A percentile compares a stretch with the other conserved stretches of the same genome.
These are phyloP conservation scores for Magnolia kwangsiensis DNA, from an alignment of 164 flowering plant species.

Conservation along the genomic window DNA sequence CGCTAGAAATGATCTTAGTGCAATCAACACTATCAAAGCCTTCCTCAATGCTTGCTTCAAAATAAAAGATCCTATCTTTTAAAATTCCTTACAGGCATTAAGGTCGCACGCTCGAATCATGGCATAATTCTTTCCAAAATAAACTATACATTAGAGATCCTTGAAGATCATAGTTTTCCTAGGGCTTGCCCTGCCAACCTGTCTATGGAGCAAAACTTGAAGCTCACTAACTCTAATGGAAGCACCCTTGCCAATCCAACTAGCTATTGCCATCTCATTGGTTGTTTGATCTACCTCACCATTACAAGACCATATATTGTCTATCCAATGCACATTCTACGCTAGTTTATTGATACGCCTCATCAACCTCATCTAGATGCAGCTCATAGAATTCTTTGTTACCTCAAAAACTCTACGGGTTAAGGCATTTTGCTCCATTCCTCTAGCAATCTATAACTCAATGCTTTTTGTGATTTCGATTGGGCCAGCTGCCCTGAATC, in stretches of 20 bases:
- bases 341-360: background rate
- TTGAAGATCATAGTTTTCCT: background rate
- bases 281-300: background rate
- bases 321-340: background rate
- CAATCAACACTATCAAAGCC: background rate
- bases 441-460: background rate
- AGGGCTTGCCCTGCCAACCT: too few species aligned
- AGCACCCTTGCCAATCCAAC: background rate
- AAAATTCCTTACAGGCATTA: background rate
- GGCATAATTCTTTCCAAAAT: background rate
- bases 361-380: conserved; percentile 7
- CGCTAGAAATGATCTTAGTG: background rate
- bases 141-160: background rate
- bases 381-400: conserved; percentile 1
- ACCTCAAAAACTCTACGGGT: background rate
- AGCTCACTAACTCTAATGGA: background rate
- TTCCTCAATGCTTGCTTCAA: background rate
- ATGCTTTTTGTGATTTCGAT: conserved; percentile 6
- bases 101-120: background rate
- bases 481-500: background rate
- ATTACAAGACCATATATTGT: background rate
- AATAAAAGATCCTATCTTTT: background rate
- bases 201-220: background rate
- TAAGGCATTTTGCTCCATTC: background rate
- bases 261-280: background rate